phyloP scores from a whole-genome alignment of 176 grass and related monocot genomes.

The Phyllostachys edulis region DNA sequence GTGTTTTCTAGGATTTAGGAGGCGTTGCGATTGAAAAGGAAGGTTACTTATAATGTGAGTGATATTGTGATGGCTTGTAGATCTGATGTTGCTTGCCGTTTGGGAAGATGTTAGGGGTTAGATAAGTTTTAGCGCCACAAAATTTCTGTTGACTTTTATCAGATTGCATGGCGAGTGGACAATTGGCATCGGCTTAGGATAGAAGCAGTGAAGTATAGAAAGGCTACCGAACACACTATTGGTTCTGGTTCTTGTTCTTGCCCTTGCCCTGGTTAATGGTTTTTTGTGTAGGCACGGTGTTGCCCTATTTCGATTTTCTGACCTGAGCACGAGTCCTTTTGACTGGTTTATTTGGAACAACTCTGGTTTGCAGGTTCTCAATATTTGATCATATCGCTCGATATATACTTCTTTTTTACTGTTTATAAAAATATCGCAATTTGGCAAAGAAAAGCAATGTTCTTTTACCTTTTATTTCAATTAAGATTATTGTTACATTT shows the following conservation, averaged over 20 bases:
- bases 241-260: conserved; percentile 8
- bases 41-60: neutral
- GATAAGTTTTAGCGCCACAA: neutral
- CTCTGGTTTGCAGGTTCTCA: neutral
- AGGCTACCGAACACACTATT: neutral
- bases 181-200: neutral
- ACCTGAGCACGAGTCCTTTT: conserved; percentile 18
- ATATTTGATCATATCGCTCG: neutral
- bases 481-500: neutral
- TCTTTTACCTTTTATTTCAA: neutral
- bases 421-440: neutral
- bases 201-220: neutral
- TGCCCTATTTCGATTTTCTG: neutral
- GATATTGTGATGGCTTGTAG: neutral
- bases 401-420: neutral
- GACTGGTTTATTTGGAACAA: conserved; percentile 1
- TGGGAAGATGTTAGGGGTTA: neutral
- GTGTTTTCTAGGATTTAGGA: neutral
- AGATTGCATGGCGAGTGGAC: neutral
- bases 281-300: neutral
- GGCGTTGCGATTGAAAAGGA: neutral
- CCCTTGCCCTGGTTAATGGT: neutral
- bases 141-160: neutral
- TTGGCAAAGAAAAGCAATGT: neutral
- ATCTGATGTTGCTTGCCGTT: conserved; percentile 32